Evolutionary conservation across 2,329 filamentous ascomycete species (phyloP).

Genomic region (Apiospora pterosperma): DNA sequence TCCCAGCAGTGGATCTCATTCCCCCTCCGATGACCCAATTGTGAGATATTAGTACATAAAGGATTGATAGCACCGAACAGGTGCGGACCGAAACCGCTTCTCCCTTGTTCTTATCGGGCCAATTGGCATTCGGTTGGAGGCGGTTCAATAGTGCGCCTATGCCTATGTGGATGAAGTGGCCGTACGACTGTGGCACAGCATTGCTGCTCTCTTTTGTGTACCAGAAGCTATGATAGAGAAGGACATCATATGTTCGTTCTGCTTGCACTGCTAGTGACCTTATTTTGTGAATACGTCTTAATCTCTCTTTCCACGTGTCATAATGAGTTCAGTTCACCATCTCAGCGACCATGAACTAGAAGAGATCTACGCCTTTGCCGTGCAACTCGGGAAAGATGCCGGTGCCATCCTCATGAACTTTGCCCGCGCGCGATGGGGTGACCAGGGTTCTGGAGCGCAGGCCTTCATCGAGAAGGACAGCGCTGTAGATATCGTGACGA

Average conservation of each 20-base stretch:
- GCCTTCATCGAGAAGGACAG: slow-evolving; percentile 65
- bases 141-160: background rate
- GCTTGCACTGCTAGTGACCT: background rate
- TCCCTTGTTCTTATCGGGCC: background rate
- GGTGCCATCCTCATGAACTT: slow-evolving; percentile 64
- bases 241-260: background rate
- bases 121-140: background rate
- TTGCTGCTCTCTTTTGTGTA: background rate
- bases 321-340: slow-evolving; percentile 8
- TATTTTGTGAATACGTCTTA: background rate
- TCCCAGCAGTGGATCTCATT: background rate
- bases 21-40: background rate
- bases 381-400: slow-evolving; percentile 67
- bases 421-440: slow-evolving; percentile 52
- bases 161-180: background rate
- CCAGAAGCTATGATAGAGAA: background rate
- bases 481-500: slow-evolving; percentile 73
- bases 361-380: slow-evolving; percentile 66
- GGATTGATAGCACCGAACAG: background rate
- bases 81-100: slow-evolving; percentile 4
- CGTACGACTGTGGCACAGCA: background rate
- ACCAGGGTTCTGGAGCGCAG: slow-evolving; percentile 28
- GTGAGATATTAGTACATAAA: too few relatives aligned
- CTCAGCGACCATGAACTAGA: slow-evolving; percentile 48
- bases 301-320: background rate